Evolutionary conservation across 768 basidiomycete genomes (phyloP), one percentile per base, ranked within the genome.

Genomic region (Tricholomella constricta): DNA sequence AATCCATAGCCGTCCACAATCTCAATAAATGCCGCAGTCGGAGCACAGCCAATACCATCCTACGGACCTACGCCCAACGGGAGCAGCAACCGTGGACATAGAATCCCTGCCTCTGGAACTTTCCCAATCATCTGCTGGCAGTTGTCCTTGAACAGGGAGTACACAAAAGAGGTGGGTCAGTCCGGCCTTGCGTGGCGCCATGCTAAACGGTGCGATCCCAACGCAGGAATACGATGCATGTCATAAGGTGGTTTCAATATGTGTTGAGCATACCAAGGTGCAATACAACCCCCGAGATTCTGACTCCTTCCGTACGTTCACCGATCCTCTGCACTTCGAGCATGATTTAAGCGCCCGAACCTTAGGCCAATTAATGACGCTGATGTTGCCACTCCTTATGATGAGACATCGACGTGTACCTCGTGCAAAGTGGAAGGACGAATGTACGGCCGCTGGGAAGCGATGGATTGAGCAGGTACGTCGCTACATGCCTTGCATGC

Each of bases 361-460:
- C 35, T n/a, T 27, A 91, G 89, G 88, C 19, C 79, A 81, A 63
- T 72, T 88, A 59, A 84, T 91, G 66, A 83, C 84, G 15, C 77
- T 85, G 58, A 85, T 91, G 76, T 71, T 91, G 9, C 89, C 89
- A 0, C 72, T 91, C 11, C 83, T 91, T 60, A 90, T 91, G 89
- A 91, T 91, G 89, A 74, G 89, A 14, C 89, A 91, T 66, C 77
- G 89, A 50, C 83, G 89, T 34, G 87, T 91, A 68, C 87, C 89
- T 1, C 76, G 89, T 17, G 70, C 84, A 11, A 84, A 86, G 57
- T 91, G 89, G 89, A 76, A 78, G 53, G 88, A 89, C 56, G 78
- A 78, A 51, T 69, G 74, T 22, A 86, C 80, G 0, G 58, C 73
- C 1, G 80, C 73, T 37, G 88, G 88, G 37, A 91, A 91, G 59